A percentile compares a stretch with the other conserved stretches of the same genome.
phyloP scores from a whole-genome alignment of 148 eudicot genomes.

The Tetragonia tetragonoides region DNA sequence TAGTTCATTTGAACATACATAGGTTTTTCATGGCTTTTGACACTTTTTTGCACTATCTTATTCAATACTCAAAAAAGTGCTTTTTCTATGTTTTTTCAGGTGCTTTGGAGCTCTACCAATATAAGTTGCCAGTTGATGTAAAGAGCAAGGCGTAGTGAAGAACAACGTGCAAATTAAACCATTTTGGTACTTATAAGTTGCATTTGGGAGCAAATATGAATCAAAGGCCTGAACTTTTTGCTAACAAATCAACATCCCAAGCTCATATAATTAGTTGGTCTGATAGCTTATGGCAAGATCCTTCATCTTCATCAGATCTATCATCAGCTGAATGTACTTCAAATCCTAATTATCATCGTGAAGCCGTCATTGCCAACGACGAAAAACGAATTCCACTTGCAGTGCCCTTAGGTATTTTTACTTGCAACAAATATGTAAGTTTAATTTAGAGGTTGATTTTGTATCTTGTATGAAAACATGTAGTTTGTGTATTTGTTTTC shows the following conservation, averaged over 20 bases:
- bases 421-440: constrained; percentile 11
- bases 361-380: background rate
- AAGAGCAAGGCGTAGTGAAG: background rate
- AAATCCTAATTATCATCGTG: constrained; percentile 8
- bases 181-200: background rate
- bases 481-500: too few species aligned
- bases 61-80: background rate
- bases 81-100: background rate
- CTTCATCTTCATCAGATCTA: constrained; percentile 15
- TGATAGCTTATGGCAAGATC: constrained; percentile 19
- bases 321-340: constrained; percentile 17
- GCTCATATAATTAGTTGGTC: constrained; percentile 17
- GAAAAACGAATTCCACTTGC: constrained; percentile 3
- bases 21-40: background rate
- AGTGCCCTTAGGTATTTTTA: constrained; percentile 18
- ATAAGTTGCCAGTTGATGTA: background rate
- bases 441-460: constrained; percentile 6
- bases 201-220: constrained; percentile 9
- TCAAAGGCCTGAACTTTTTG: constrained; percentile 18
- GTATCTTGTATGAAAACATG: too few species aligned
- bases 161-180: background rate
- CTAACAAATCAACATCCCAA: constrained; percentile 13
- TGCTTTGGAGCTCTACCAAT: background rate
- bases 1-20: too few species aligned
- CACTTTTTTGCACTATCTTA: too few species aligned